Base-by-base conservation (phyloP, 768 basidiomycete genomes). In the Lyophyllum decastes region DNA sequence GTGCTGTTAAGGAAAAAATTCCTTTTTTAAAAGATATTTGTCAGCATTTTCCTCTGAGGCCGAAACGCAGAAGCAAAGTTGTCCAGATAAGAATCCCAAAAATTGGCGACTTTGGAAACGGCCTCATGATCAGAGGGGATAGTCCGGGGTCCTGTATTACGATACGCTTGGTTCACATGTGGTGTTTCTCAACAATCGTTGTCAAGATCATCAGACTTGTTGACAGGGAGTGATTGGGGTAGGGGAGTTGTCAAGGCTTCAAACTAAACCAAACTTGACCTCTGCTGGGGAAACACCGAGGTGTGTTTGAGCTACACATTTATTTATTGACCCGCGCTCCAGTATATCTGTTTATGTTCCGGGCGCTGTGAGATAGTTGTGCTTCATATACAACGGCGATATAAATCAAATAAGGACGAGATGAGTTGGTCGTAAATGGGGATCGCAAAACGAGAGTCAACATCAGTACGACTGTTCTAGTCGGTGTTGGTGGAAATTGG, bases 241-340 rank as follows among this genome's bases (percentile, higher is more conserved):
- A n/a, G 16, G 19, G 30, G 33, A n/a, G 50, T 52, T 52, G 50
- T 52, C 50, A 40, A 52, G 50, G n/a, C 34, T 40, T 24, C 50
- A 52, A 24, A 41, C 40, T 40, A 52, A 41, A 41, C 38, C 50
- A n/a, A 52, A 41, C 38, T 26, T 11, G 49, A 51, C 22, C 4
- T 38, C 16, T n/a, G 11, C 17, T 47, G 2, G 40, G 40, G n/a
- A 41, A 19, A 7, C 17, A 41, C 40, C 10, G 40, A 41, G 10
- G 4, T n/a, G 16, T 19, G n/a, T 41, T 17, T 38, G 35, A 41
- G 5, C 6, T 19, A 41, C 14, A 24, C 12, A 30, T 30, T 4
- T 30, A 30, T 30, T 30, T 4, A 30, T 5, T 10, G 30, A 30
- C 5, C 30, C 10, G 30, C 10, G 10, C 30, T 30, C n/a, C n/a